phyloP scores from a whole-genome alignment of 2,329 filamentous ascomycete species.

The Akanthomyces muscarius region DNA sequence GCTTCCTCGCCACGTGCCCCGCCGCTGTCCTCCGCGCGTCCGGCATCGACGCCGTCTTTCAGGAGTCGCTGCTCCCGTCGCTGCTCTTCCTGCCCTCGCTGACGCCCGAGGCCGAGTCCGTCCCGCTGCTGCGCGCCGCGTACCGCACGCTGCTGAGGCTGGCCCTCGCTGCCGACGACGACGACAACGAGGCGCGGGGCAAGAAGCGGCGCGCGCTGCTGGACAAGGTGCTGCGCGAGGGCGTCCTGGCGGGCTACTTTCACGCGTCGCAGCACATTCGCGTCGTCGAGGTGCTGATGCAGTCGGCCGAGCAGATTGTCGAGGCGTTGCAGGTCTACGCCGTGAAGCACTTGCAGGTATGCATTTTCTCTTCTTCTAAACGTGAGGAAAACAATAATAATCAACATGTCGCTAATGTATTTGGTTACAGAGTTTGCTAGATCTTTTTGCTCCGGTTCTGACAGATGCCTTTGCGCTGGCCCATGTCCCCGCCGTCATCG shows the following conservation, averaged over 20 bases:
- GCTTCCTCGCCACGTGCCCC: constrained; percentile 54
- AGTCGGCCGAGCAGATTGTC: constrained; percentile 47
- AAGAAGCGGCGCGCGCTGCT: constrained; percentile 40
- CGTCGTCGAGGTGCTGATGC: constrained; percentile 55
- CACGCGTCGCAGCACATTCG: constrained; percentile 56
- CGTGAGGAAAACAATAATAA: not conserved
- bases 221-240: constrained; percentile 52
- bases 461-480: constrained; percentile 63
- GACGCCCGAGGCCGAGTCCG: constrained; percentile 68
- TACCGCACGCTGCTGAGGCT: constrained; percentile 64
- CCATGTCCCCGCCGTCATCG: constrained; percentile 49
- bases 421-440: constrained; percentile 54
- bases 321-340: constrained; percentile 56
- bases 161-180: constrained; percentile 40
- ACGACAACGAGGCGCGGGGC: constrained; percentile 20
- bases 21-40: constrained; percentile 52
- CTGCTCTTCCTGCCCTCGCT: constrained; percentile 74
- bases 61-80: constrained; percentile 65
- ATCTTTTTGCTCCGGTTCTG: constrained; percentile 61
- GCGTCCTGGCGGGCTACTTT: constrained; percentile 50
- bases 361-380: constrained; percentile 7
- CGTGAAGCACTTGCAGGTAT: constrained; percentile 64
- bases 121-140: constrained; percentile 58
- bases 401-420: constrained; percentile 4
- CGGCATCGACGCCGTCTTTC: constrained; percentile 64